Evolutionary conservation across 345 rosid species (phyloP).

Genomic region (Toxicodendron radicans): DNA sequence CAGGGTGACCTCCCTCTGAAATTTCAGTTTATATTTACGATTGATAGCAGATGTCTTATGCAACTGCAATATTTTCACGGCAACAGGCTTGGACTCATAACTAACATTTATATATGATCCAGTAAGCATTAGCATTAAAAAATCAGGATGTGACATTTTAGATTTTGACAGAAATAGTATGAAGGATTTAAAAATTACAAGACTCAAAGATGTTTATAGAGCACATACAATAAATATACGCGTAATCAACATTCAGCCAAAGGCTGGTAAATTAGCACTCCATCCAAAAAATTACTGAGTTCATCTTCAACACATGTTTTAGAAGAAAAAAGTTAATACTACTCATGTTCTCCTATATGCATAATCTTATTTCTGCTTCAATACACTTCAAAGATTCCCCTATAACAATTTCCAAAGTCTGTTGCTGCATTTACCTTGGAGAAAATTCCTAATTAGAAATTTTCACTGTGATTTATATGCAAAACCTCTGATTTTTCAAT

Average conservation of each 20-base stretch:
- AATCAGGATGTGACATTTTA: background rate
- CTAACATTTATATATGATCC: conserved; percentile 24
- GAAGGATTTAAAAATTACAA: no score
- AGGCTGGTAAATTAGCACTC: background rate
- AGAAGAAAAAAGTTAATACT: background rate
- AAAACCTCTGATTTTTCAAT: background rate
- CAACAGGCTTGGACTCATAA: conserved; percentile 37
- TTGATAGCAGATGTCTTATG: conserved; percentile 30
- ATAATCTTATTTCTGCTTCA: background rate
- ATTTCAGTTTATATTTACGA: conserved; percentile 36
- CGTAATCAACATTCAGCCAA: background rate
- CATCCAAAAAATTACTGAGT: background rate
- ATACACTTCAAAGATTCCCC: background rate
- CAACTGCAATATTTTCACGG: conserved; percentile 55
- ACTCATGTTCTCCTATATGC: background rate
- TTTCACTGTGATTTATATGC: background rate
- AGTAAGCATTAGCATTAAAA: conserved; percentile 8
- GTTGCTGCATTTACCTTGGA: background rate
- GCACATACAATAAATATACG: background rate
- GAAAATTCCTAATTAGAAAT: background rate
- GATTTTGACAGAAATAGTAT: background rate
- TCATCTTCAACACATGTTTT: background rate
- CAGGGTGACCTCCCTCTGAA: conserved; percentile 56
- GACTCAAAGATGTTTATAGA: conserved; percentile 2
- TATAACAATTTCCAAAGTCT: background rate